Evolutionary conservation across 2,329 filamentous ascomycete species (phyloP).

Genomic region (Trichoderma sp.): DNA sequence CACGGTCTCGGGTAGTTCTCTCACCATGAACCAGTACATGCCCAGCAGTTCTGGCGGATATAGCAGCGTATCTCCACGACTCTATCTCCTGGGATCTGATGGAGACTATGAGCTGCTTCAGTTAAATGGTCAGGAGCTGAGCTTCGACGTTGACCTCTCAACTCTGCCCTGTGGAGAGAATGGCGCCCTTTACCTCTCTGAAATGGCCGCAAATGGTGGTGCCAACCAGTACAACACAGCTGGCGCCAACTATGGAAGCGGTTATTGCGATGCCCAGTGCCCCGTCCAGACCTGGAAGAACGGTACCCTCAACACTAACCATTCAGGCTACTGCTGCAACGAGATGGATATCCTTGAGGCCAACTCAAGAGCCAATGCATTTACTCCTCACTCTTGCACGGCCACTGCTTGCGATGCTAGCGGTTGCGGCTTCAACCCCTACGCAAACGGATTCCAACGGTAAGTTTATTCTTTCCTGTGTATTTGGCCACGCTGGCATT

Average conservation of each 20-base stretch:
- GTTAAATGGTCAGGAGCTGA: slow-evolving; percentile 60
- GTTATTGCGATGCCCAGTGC: slow-evolving; percentile 64
- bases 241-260: slow-evolving; percentile 60
- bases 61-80: slow-evolving; percentile 39
- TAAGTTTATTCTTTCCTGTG: neutral
- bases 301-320: slow-evolving; percentile 39
- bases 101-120: slow-evolving; percentile 60
- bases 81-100: slow-evolving; percentile 57
- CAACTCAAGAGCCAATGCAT: slow-evolving; percentile 44
- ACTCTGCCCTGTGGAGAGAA: slow-evolving; percentile 66
- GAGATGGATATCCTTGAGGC: slow-evolving; percentile 58
- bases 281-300: slow-evolving; percentile 50
- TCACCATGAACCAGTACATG: slow-evolving; percentile 33
- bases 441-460: slow-evolving; percentile 30
- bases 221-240: slow-evolving; percentile 52
- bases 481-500: too few relatives aligned
- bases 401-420: slow-evolving; percentile 44
- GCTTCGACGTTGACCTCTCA: slow-evolving; percentile 65
- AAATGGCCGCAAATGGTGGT: slow-evolving; percentile 59
- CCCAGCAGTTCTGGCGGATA: slow-evolving; percentile 26
- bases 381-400: slow-evolving; percentile 49
- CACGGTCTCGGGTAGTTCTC: slow-evolving; percentile 31
- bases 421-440: slow-evolving; percentile 47
- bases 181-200: slow-evolving; percentile 61
- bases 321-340: slow-evolving; percentile 48